Evolutionary conservation across 257 asterid genomes (phyloP).

Genomic region (Fraxinus cuspidata): DNA sequence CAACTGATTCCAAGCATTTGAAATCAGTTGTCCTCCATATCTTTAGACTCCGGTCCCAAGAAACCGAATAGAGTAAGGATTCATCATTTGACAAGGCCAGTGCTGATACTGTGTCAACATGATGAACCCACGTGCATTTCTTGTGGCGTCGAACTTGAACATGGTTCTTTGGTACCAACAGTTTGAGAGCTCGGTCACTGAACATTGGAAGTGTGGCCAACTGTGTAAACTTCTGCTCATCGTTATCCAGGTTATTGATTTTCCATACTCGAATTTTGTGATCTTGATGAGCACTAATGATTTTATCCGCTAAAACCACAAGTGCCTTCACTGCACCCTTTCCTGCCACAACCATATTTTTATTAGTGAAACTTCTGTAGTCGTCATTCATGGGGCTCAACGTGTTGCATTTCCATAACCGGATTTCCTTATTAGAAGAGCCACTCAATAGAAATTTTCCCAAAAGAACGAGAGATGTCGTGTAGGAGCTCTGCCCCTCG

Average conservation of each 20-base stretch:
- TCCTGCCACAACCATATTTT: slow-evolving; percentile 43
- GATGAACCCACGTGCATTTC: slow-evolving; percentile 70
- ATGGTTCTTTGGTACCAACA: slow-evolving; percentile 53
- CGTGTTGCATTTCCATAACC: slow-evolving; percentile 23
- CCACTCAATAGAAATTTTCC: slow-evolving; percentile 57
- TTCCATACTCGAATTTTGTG: slow-evolving; percentile 75
- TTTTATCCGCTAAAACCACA: slow-evolving; percentile 44
- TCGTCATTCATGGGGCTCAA: slow-evolving; percentile 4
- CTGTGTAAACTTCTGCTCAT: slow-evolving; percentile 30
- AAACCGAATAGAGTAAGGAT: slow-evolving; percentile 65
- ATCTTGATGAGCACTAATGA: slow-evolving; percentile 82
- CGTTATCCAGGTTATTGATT: slow-evolving; percentile 29
- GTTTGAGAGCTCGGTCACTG: slow-evolving; percentile 52
- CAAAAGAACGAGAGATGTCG: slow-evolving; percentile 56
- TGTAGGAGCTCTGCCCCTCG: slow-evolving; percentile 49
- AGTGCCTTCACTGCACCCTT: slow-evolving; percentile 68
- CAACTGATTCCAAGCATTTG: slow-evolving; percentile 67
- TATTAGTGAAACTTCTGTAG: slow-evolving; percentile 11
- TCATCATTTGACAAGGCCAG: slow-evolving; percentile 54
- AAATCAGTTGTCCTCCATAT: slow-evolving; percentile 63
- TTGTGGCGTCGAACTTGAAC: slow-evolving; percentile 57
- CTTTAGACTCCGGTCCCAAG: slow-evolving; percentile 75
- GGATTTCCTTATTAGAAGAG: slow-evolving; percentile 61
- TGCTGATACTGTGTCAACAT: slow-evolving; percentile 69
- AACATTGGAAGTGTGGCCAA: slow-evolving; percentile 65